Conservation (phyloP, 1,139 yeast species). For the Zygosaccharomyces pseudobailii region DNA sequence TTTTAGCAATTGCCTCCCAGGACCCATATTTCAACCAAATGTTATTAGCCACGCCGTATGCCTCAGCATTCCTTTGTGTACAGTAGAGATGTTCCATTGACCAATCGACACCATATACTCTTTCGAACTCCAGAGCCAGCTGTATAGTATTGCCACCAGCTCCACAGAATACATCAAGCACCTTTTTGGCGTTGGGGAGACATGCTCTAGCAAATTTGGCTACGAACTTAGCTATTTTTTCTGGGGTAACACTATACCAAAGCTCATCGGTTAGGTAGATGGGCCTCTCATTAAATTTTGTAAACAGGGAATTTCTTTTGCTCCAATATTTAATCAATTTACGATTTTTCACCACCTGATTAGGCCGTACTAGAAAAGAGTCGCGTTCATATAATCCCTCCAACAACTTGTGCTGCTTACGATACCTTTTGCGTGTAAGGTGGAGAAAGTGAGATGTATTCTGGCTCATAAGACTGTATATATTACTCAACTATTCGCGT, state of each 20-base stretch:
- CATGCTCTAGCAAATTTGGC: constrained; percentile 55
- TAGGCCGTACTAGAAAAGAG: constrained; percentile 12
- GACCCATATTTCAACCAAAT: constrained; percentile 50
- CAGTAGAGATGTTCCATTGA: constrained; percentile 59
- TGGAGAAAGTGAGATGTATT: constrained; percentile 16
- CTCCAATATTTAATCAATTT: constrained; percentile 29
- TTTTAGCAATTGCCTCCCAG: constrained; percentile 45
- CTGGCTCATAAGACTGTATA: not conserved
- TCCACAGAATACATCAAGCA: constrained; percentile 82
- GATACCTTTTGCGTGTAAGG: constrained; percentile 14
- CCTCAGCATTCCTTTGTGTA: constrained; percentile 64
- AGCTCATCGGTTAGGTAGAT: constrained; percentile 67
- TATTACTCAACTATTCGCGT: not conserved
- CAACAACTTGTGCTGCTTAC: constrained; percentile 16
- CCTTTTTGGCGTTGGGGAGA: constrained; percentile 42
- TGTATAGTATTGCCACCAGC: constrained; percentile 95
- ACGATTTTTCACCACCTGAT: constrained; percentile 13
- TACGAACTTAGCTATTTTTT: constrained; percentile 56
- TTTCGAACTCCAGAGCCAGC: constrained; percentile 56
- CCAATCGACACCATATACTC: constrained; percentile 64
- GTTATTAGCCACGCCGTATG: constrained; percentile 55
- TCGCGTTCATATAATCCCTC: constrained; percentile 14
- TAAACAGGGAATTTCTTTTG: constrained; percentile 20
- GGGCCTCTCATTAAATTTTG: constrained; percentile 51
- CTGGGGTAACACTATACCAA: constrained; percentile 94